Percentiles rank a stretch among this genome's conserved stretches.
phyloP scores from a whole-genome alignment of 208 protist genomes.

The Zelonia costaricensis region DNA sequence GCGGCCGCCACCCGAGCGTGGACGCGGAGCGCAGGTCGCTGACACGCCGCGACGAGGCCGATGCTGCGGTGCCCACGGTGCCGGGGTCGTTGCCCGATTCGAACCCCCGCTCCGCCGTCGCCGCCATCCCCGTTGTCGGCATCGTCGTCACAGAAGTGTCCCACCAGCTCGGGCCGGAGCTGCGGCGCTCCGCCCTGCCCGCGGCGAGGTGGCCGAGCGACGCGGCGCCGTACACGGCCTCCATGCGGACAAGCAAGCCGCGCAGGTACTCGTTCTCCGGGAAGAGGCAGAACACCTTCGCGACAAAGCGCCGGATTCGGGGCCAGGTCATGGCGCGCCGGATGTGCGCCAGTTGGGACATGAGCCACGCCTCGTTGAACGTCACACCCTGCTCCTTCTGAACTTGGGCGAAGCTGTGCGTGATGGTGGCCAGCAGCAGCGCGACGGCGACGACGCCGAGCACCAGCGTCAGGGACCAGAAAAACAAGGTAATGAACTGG shows the following conservation, averaged over 20 bases:
- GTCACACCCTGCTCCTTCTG: not conserved
- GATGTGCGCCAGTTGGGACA: no score
- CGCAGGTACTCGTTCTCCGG: not conserved
- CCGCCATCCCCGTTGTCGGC: no score
- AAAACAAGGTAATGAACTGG: conserved; percentile 10
- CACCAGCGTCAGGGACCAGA: conserved; percentile 1
- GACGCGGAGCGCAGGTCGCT: no score
- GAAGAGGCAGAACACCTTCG: not conserved
- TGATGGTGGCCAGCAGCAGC: not conserved
- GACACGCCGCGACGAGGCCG: no score
- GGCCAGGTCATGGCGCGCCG: not conserved
- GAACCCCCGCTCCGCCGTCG: no score
- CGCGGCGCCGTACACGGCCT: conserved; percentile 14
- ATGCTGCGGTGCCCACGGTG: no score
- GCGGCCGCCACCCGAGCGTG: no score
- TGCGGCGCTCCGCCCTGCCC: no score
- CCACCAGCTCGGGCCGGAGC: no score
- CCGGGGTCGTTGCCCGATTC: no score
- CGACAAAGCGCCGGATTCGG: not conserved
- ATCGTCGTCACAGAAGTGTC: no score
- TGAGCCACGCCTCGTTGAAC: not conserved
- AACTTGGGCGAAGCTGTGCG: not conserved
- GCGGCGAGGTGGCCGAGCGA: no score
- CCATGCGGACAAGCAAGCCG: conserved; percentile 1
- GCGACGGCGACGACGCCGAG: not conserved